Base-by-base conservation (phyloP, 192 early-diverging fungal species). In the Podila epigama region DNA sequence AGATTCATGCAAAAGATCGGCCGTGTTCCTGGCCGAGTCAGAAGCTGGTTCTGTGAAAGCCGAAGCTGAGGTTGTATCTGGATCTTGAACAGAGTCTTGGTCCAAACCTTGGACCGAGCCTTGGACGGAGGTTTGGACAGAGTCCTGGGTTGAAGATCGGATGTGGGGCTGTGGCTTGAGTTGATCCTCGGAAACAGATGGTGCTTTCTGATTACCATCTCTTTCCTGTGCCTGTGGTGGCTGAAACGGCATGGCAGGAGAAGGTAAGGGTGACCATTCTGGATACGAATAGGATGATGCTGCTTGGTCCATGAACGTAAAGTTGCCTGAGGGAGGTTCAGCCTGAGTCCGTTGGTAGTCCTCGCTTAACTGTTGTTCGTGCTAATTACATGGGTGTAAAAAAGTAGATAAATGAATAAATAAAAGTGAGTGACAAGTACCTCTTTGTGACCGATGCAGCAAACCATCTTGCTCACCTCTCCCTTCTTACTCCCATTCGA, bases 211-310 rank as follows among this genome's bases (percentile, higher is more conserved):
- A 8, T 10, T 50, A 25, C 63, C 72, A n/a, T 50, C 54, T n/a
- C 44, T 48, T 22, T 18, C 44, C 44, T 22, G 44, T 22, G 5
- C 42, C 53, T 5, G 57, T 28, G 1, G 22, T 28, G 61, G 44
- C 44, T 58, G 65, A 3, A 33, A 13, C 3, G 66, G 66, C 66
- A 77, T 77, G 0, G 66, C 65, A 4, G 73, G 73, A 3, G 73
- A 77, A 1, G 73, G 73, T n/a, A 77, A 52, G 0, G 73, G 73
- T 1, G 73, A 68, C 73, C 73, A 77, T n/a, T 77, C 66, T 16
- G 41, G 25, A 27, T 77, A 58, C 4, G 73, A 51, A 12, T 57
- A 68, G 2, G 53, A 56, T 15, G 53, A 62, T 2, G 13, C 41
- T 36, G 52, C 57, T 1, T 68, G 58, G 18, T 59, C 35, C 7